phyloP scores from a whole-genome alignment of 169 alveolate species.

The Plasmodium ovale region DNA sequence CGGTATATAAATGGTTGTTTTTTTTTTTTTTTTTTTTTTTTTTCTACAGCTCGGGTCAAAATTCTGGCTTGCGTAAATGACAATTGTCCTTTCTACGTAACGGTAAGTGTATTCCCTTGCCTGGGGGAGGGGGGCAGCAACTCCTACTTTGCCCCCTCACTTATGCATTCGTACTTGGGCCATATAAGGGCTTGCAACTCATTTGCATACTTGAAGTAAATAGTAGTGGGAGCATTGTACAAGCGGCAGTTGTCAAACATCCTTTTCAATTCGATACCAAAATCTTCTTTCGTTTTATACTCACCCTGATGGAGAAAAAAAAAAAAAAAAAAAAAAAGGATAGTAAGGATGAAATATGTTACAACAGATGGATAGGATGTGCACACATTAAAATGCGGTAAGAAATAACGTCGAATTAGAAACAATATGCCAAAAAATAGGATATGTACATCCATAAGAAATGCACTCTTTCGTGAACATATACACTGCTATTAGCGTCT shows the following conservation, averaged over 20 bases:
- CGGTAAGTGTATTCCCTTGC: background rate
- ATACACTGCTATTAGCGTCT: background rate
- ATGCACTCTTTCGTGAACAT: no score
- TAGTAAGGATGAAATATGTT: background rate
- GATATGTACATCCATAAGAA: no score
- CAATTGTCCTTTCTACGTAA: no score
- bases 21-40: no score
- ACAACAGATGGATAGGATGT: background rate
- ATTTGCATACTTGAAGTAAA: slow-evolving; percentile 97
- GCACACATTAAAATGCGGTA: background rate
- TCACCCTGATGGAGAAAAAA: slow-evolving; percentile 84
- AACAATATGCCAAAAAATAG: no score
- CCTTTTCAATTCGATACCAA: slow-evolving; percentile 94
- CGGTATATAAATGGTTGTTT: background rate
- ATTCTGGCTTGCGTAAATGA: background rate
- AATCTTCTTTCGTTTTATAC: slow-evolving; percentile 91
- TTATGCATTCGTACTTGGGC: slow-evolving; percentile 89
- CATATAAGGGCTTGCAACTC: slow-evolving; percentile 93
- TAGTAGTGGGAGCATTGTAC: slow-evolving; percentile 95
- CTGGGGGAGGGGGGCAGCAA: background rate
- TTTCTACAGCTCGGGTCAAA: background rate
- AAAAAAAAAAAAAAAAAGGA: background rate
- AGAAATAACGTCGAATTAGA: no score
- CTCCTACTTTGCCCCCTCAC: slow-evolving; percentile 64
- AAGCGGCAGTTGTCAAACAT: slow-evolving; percentile 96